Percentiles rank a stretch among this genome's conserved stretches.
Conservation (phyloP, 768 basidiomycete species). For the Russula dissimulans region DNA sequence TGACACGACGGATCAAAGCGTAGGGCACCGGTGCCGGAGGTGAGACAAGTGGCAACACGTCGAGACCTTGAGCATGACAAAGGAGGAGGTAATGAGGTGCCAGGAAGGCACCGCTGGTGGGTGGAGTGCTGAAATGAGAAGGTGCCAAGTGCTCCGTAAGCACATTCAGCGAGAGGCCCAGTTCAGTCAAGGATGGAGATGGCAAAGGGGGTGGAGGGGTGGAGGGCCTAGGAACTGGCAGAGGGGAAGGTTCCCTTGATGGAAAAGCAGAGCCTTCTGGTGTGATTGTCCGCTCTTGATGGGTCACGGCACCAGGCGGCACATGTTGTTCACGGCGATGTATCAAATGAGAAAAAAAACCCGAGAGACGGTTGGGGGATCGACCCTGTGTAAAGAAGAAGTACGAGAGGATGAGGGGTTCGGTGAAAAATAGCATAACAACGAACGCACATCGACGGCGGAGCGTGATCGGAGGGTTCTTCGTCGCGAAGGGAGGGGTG, state of each 20-base stretch:
- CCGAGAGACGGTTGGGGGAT: conserved; percentile 66
- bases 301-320: conserved; percentile 17
- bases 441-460: conserved; percentile 42
- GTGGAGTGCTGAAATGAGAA: conserved; percentile 69
- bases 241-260: conserved; percentile 50
- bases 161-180: conserved; percentile 63
- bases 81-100: conserved; percentile 74
- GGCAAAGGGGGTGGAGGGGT: conserved; percentile 69
- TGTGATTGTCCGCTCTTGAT: conserved; percentile 19
- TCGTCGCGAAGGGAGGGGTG: not conserved
- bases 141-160: conserved; percentile 62
- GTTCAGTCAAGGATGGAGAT: conserved; percentile 61
- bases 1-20: conserved; percentile 70
- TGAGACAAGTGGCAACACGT: conserved; percentile 70
- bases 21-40: conserved; percentile 73
- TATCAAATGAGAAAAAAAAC: conserved; percentile 76
- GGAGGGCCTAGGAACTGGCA: conserved; percentile 36
- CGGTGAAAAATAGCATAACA: not conserved
- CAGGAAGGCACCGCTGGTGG: conserved; percentile 69
- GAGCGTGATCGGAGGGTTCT: conserved; percentile 10
- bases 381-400: conserved; percentile 34
- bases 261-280: conserved; percentile 28
- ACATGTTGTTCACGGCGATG: conserved; percentile 52
- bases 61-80: conserved; percentile 79
- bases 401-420: conserved; percentile 14